Percentiles rank a stretch among this genome's conserved stretches.
These are phyloP conservation scores for Sporothrix brunneoviolacea DNA, from an alignment of 2,329 filamentous ascomycete genomes.

Conservation along the genomic window DNA sequence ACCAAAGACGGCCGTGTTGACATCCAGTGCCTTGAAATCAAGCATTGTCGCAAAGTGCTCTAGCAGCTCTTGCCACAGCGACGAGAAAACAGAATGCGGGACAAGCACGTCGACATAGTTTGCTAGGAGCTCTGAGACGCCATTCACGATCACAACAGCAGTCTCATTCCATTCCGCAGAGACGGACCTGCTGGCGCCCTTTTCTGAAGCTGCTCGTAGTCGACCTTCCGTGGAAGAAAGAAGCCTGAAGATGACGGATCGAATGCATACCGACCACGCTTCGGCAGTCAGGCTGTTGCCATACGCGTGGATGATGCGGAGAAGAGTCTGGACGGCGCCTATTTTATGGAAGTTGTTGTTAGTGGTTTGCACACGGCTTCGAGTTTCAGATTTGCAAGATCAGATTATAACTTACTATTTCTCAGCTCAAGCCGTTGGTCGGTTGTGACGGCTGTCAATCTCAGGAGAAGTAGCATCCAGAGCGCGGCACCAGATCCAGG, in stretches of 20 bases:
- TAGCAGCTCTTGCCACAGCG: slow-evolving; percentile 70
- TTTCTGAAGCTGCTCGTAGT: slow-evolving; percentile 34
- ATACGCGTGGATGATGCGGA: slow-evolving; percentile 88
- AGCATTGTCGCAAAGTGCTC: slow-evolving; percentile 60
- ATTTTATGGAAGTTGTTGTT: slow-evolving; percentile 9
- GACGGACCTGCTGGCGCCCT: slow-evolving; percentile 33
- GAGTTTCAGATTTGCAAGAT: too few relatives aligned
- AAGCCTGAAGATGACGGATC: slow-evolving; percentile 73
- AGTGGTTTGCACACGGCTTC: neutral
- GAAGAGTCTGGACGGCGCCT: slow-evolving; percentile 79
- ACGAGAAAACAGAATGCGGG: slow-evolving; percentile 57
- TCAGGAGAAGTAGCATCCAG: slow-evolving; percentile 70
- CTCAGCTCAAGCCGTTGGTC: slow-evolving; percentile 69
- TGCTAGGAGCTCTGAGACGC: slow-evolving; percentile 65
- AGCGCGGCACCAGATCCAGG: slow-evolving; percentile 62
- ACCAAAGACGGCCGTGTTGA: slow-evolving; percentile 65
- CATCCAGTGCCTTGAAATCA: slow-evolving; percentile 57
- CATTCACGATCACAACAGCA: slow-evolving; percentile 65
- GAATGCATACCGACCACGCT: slow-evolving; percentile 78
- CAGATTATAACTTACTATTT: slow-evolving; percentile 62
- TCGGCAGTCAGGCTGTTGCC: slow-evolving; percentile 70
- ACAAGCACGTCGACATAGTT: slow-evolving; percentile 70
- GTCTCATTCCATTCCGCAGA: slow-evolving; percentile 65
- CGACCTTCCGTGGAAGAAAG: slow-evolving; percentile 61
- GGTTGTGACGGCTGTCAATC: slow-evolving; percentile 63